These are phyloP conservation scores for Nissolia schottii DNA, from an alignment of 306 rosid species.

Conservation along the genomic window DNA sequence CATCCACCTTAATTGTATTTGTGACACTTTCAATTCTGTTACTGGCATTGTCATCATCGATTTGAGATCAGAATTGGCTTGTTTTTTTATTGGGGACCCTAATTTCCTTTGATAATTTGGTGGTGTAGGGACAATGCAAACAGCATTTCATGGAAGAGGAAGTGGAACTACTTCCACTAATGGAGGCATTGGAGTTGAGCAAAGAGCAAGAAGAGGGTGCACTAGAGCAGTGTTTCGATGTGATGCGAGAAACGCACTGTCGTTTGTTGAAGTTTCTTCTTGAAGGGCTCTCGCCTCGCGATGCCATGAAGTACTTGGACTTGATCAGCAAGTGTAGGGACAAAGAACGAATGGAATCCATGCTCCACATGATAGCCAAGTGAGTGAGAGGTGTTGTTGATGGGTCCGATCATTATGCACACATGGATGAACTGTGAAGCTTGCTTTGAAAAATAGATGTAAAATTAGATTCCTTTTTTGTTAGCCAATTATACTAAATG, in stretches of 20 bases:
- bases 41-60: not conserved
- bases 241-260: slow-evolving; percentile 75
- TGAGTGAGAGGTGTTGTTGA: slow-evolving; percentile 22
- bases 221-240: slow-evolving; percentile 60
- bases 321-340: slow-evolving; percentile 48
- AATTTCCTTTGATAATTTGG: not conserved
- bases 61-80: not conserved
- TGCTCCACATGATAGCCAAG: slow-evolving; percentile 30
- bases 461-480: not conserved
- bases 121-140: slow-evolving; percentile 50
- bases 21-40: not conserved
- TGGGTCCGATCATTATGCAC: slow-evolving; percentile 13
- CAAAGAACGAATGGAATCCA: slow-evolving; percentile 40
- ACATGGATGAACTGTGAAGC: slow-evolving; percentile 24
- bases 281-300: slow-evolving; percentile 64
- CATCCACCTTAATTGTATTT: not conserved
- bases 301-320: slow-evolving; percentile 83
- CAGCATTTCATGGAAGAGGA: slow-evolving; percentile 82
- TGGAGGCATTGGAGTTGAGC: slow-evolving; percentile 79
- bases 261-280: slow-evolving; percentile 64
- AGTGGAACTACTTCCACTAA: slow-evolving; percentile 55
- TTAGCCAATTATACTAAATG: not conserved
- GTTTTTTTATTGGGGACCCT: not conserved
- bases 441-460: slow-evolving; percentile 26
- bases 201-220: slow-evolving; percentile 49